Percentiles rank a stretch among this genome's conserved stretches.
phyloP scores from a whole-genome alignment of 371 early-diverging fungal species.

The Mortierella sp. region DNA sequence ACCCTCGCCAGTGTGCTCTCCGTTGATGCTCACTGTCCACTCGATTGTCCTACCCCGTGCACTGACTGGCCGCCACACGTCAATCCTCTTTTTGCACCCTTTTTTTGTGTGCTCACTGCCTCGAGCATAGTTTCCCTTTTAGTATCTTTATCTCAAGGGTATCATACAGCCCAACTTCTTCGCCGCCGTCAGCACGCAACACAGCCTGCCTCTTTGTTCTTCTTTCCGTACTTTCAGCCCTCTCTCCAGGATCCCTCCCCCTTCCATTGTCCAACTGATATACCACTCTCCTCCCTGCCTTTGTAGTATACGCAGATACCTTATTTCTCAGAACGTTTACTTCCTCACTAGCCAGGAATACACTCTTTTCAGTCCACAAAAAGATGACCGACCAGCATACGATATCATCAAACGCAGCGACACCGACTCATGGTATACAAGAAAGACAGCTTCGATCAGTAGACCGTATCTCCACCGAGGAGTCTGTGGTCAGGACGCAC shows the following conservation, averaged over 20 bases:
- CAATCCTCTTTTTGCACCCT: not conserved
- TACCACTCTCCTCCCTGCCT: not conserved
- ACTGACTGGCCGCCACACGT: slow-evolving; percentile 1
- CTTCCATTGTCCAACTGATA: too few species aligned
- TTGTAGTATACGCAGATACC: not conserved
- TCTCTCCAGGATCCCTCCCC: not conserved
- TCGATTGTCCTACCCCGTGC: slow-evolving; percentile 5
- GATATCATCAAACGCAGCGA: not conserved
- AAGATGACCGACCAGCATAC: not conserved
- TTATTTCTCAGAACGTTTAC: not conserved
- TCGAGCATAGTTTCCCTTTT: too few species aligned
- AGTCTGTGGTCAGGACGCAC: slow-evolving; percentile 24
- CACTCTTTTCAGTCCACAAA: too few species aligned
- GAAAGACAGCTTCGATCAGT: not conserved
- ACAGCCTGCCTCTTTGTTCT: too few species aligned
- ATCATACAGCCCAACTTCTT: too few species aligned
- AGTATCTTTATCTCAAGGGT: too few species aligned
- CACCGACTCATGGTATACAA: not conserved
- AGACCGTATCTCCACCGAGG: not conserved
- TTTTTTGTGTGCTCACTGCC: too few species aligned
- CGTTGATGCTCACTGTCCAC: not conserved
- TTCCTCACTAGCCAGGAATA: too few species aligned
- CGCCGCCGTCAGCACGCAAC: too few species aligned
- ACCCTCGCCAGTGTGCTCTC: too few species aligned
- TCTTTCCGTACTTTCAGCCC: too few species aligned